Base-by-base conservation (phyloP, 1,284 basidiomycete species). In the Fomitopsis pinicola region DNA sequence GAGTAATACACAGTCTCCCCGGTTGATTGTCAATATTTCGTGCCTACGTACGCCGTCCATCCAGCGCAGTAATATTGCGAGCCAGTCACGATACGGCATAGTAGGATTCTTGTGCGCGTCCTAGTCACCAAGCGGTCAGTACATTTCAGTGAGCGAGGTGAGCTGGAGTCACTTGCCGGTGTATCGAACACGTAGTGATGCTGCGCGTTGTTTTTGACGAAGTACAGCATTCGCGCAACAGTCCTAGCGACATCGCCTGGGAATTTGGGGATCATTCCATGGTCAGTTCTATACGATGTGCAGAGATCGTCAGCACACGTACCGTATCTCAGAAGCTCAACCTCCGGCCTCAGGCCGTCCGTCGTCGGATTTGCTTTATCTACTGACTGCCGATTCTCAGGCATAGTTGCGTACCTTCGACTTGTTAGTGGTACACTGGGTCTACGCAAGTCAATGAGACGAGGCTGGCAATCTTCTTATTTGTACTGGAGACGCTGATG, bases 131-230 rank as follows among this genome's bases (percentile, higher is more conserved):
- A 28, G 4, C 9, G 45, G n/a, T 22, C n/a, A 28, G n/a, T 2
- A 8, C 33, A 6, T 53, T 17, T 5, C 30, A 33, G 4, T 33
- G 30, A 33, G 8, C 30, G 4, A 8, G 8, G 30, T 8, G 30
- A 33, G 30, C 30, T 33, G 30, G 30, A 33, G 30, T 33, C 8
- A 14, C 17, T 22, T 26, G 56, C 54, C 12, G 59, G 59, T 19
- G 59, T 60, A n/a, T 56, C 59, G 15, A 26, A 40, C 6, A 60
- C 2, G 44, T 60, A 60, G 36, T 42, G 42, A 17, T 35, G 42
- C 7, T 48, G 42, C 2, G 40, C 42, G 44, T 55, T 46, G 10
- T 36, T n/a, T 5, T 38, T 46, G 5, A 42, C 38, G 46, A 28
- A 44, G 7, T 36, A 19, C 30, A 54, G 1, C 19, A 45, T 44